phyloP scores from a whole-genome alignment of 2,329 filamentous ascomycete genomes.

The Arachnopeziza araneosa region DNA sequence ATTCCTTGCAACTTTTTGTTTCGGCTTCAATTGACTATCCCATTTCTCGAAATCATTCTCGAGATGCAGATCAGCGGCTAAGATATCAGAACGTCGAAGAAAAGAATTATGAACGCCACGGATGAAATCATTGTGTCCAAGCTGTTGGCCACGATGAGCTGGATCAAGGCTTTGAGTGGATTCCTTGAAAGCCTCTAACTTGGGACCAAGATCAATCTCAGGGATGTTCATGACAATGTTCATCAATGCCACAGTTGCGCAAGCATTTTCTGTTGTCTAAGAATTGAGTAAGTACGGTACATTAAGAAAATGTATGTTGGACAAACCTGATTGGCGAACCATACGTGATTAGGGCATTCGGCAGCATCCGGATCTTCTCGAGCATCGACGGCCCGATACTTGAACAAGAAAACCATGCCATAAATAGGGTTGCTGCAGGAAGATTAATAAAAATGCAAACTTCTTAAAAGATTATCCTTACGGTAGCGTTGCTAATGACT shows the following conservation, averaged over 20 bases:
- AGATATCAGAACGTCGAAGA: constrained; percentile 64
- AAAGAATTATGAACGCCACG: constrained; percentile 85
- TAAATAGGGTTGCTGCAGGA: constrained; percentile 62
- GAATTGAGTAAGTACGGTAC: not conserved
- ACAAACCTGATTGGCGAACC: constrained; percentile 87
- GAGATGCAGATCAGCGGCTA: constrained; percentile 63
- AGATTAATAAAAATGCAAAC: constrained; percentile 1
- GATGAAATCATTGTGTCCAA: constrained; percentile 71
- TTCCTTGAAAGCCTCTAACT: constrained; percentile 66
- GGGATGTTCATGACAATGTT: constrained; percentile 88
- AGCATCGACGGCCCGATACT: constrained; percentile 52
- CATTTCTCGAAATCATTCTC: constrained; percentile 43
- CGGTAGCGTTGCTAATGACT: constrained; percentile 57
- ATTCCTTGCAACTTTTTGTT: constrained; percentile 34
- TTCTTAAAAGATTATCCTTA: constrained; percentile 33
- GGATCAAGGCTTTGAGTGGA: constrained; percentile 65
- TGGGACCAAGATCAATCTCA: constrained; percentile 60
- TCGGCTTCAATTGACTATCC: constrained; percentile 26
- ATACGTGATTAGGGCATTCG: constrained; percentile 60
- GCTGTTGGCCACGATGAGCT: constrained; percentile 66
- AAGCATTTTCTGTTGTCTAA: constrained; percentile 76
- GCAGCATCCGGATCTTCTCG: constrained; percentile 43
- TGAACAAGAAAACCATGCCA: constrained; percentile 85
- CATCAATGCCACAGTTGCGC: constrained; percentile 84
- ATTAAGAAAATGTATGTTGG: not conserved